Conservation (phyloP, 2,329 filamentous ascomycete genomes). For the Helotiales sp. region DNA sequence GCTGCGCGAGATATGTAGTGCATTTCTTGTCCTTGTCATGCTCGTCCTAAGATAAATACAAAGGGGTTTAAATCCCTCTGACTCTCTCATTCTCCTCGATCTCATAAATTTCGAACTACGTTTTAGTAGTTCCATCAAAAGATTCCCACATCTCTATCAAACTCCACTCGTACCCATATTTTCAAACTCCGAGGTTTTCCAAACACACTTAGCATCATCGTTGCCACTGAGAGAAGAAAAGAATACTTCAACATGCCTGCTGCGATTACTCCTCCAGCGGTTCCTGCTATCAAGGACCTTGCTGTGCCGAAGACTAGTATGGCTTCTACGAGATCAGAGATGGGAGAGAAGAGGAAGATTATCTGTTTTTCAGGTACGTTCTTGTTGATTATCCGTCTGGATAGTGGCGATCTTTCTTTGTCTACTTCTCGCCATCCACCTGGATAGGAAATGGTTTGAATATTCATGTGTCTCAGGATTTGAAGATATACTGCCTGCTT, state of each 20-base stretch:
- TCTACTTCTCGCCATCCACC: background rate
- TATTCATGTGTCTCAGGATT: too few species aligned
- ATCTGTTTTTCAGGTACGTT: constrained; percentile 56
- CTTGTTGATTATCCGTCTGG: background rate
- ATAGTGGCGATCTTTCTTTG: constrained; percentile 2
- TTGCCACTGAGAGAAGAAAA: constrained; percentile 1
- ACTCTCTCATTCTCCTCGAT: background rate
- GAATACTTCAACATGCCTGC: constrained; percentile 40
- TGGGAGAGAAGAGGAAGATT: constrained; percentile 53
- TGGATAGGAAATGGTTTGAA: background rate
- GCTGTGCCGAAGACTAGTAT: constrained; percentile 29
- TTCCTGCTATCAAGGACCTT: constrained; percentile 34
- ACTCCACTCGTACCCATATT: background rate
- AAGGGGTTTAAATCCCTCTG: background rate
- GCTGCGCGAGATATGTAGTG: background rate
- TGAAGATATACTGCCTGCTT: too few species aligned
- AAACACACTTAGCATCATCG: background rate
- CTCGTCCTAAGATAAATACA: background rate
- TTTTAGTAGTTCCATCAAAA: background rate
- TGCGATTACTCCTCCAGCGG: constrained; percentile 38
- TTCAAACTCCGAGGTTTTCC: background rate
- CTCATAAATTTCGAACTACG: background rate
- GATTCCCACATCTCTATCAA: background rate
- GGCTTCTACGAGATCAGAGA: constrained; percentile 25
- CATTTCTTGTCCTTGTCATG: background rate